Conservation (phyloP, 2,329 filamentous ascomycete genomes). For the Calycina herbarum region DNA sequence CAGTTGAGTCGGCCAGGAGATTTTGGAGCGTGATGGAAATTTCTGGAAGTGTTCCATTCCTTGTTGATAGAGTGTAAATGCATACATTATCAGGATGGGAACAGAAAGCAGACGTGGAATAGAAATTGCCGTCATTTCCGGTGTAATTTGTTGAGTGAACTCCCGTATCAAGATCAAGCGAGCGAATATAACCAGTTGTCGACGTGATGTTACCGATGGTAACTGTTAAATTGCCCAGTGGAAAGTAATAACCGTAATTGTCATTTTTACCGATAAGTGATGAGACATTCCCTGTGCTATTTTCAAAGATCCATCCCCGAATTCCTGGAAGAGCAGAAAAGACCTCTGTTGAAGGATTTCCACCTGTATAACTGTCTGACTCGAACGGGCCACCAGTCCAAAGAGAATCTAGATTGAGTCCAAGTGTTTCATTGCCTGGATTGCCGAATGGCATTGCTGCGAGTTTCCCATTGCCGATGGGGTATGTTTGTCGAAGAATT, state of each 20-base stretch:
- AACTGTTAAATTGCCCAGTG: conserved; percentile 49
- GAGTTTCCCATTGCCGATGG: conserved; percentile 50
- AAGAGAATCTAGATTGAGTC: conserved; percentile 49
- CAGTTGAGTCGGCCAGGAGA: conserved; percentile 34
- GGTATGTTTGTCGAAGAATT: conserved; percentile 43
- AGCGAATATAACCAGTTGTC: conserved; percentile 42
- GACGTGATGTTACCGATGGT: conserved; percentile 37
- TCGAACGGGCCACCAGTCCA: conserved; percentile 54
- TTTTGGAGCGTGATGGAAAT: conserved; percentile 47
- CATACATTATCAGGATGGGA: conserved; percentile 44
- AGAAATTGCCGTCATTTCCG: conserved; percentile 36
- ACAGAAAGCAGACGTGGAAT: conserved; percentile 45
- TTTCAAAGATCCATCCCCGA: conserved; percentile 48
- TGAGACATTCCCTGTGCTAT: conserved; percentile 47
- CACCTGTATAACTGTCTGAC: conserved; percentile 43
- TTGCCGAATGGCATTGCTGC: conserved; percentile 47
- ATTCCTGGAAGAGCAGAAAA: conserved; percentile 43
- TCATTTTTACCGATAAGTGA: conserved; percentile 42
- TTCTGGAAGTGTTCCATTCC: conserved; percentile 38
- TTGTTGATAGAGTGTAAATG: conserved; percentile 31
- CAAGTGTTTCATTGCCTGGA: conserved; percentile 44
- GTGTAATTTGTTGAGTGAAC: conserved; percentile 41
- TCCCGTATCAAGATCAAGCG: conserved; percentile 46
- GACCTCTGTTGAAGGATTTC: conserved; percentile 44
- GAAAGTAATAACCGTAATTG: conserved; percentile 48